Evolutionary conservation across 2,329 filamentous ascomycete genomes (phyloP).

Genomic region (Talaromyces pinophilus): DNA sequence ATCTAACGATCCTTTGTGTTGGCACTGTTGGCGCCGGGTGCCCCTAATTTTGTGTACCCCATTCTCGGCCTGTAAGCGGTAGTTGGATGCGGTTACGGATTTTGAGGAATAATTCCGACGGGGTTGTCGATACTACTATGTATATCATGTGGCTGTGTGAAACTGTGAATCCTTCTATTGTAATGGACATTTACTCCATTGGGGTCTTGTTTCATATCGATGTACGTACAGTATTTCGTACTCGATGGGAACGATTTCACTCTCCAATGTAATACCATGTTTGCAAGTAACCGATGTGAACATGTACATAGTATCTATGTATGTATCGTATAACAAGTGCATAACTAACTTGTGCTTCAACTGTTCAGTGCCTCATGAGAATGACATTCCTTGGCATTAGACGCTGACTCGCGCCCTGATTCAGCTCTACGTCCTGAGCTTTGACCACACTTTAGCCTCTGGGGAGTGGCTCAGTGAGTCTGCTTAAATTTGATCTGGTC

Average conservation of each 20-base stretch:
- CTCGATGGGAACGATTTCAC: background rate
- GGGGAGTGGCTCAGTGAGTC: background rate
- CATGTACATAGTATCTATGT: background rate
- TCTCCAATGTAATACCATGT: background rate
- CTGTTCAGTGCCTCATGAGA: background rate
- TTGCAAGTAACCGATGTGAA: background rate
- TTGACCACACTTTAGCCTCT: background rate
- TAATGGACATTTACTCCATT: background rate
- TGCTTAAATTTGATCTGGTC: background rate
- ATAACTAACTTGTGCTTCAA: background rate
- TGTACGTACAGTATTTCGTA: background rate
- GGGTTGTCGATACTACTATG: background rate
- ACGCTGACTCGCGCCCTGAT: constrained; percentile 6
- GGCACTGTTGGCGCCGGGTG: background rate
- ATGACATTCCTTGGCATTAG: background rate
- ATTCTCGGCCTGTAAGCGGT: background rate
- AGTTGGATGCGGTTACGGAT: background rate
- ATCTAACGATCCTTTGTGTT: background rate
- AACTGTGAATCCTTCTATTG: background rate
- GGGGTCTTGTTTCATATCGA: background rate
- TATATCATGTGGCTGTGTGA: background rate
- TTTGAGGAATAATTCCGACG: background rate
- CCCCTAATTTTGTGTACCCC: background rate
- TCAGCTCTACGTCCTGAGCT: constrained; percentile 2
- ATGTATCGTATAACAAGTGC: background rate